Base-by-base conservation (phyloP, 805 yeast species). In the Blastobotrys mokoenaii region DNA sequence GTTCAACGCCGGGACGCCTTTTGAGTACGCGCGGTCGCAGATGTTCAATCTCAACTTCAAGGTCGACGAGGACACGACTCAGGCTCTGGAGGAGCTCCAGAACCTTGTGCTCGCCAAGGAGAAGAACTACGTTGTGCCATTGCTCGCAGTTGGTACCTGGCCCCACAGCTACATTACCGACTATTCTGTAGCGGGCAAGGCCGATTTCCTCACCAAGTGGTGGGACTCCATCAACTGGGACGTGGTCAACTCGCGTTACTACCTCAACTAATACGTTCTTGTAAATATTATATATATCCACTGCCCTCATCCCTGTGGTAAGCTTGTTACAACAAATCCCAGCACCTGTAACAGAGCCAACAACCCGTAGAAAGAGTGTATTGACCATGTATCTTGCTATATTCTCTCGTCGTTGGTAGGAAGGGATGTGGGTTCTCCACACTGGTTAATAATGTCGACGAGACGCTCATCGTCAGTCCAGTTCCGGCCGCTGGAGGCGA, bases 1-100 rank as follows among this genome's bases (percentile, higher is more conserved):
- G n/a, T 87, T 87, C 65, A 87, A 86, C 59, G 80, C 89, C 4
- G 97, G 97, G 3, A 73, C 85, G 5, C 95, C 96, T 27, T 81
- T 80, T 54, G 76, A 81, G 40, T 62, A 71, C 72, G 58, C 59
- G 33, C 59, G 71, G 33, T 77, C 80, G 59, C 95, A 86, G 67
- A 61, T 74, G 4, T 61, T 82, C 34, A 96, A 89, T 64, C 68
- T 90, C 57, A 87, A 84, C 62, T 82, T 84, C 11, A 18, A 86
- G 17, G 71, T 84, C n/a, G 51, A 50, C 46, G 72, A 73, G 47
- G 74, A 72, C 15, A 80, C 78, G 51, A 75, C 67, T 51, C 72
- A 72, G 32, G 65, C 68, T 39, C 64, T 77, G 29, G 58, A 60
- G 38, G 64, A 65, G 30, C 60, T 77, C 45, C 69, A 69, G 46